Evolutionary conservation across 805 yeast genomes (phyloP), one percentile per base, ranked within the genome.

Genomic region (Pichia nakasei): DNA sequence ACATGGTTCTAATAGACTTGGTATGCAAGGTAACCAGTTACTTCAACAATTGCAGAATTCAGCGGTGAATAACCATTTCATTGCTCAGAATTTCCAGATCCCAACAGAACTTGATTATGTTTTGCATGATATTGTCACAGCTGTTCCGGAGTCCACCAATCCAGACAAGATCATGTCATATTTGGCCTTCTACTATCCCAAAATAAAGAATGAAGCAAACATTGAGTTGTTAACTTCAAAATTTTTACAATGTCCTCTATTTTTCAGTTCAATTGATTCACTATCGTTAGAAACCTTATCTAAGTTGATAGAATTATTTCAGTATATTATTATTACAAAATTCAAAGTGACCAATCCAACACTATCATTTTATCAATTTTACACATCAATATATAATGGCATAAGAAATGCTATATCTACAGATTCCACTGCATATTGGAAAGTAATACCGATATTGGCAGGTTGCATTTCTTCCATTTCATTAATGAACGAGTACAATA

Each of bases 111-210:
- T 76, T 34, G 81, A 76, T 54, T 70, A 59, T 44, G 51, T 76
- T 27, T 58, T 75, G 11, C 53, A 70, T 45, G 73, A 73, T 20
- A 52, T 76, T 22, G 48, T 72, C 29, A 58, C 60, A 47, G 32
- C 32, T 13, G 8, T 29, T 7, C 78, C 80, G 0, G 54, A 51
- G 19, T 49, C 61, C 2, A 53, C 60, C 9, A 53, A 56, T 15
- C 38, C 55, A 2, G 57, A 57, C 19, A 54, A 53, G 43, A 52
- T 68, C 5, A 50, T 74, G 17, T 73, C 79, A 1, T 72, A 73
- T 52, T 43, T 76, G 20, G 75, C 69, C 42, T 70, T 75, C 52
- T 75, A 75, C 51, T 56, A 73, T 42, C 80, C 81, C 1, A 69
- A 56, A 38, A 59, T 76, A 41, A 74, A 73, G 52, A 65, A 67